These are phyloP conservation scores for Talaromyces proteolyticus DNA, from an alignment of 495 filamentous ascomycete species.

Conservation along the genomic window DNA sequence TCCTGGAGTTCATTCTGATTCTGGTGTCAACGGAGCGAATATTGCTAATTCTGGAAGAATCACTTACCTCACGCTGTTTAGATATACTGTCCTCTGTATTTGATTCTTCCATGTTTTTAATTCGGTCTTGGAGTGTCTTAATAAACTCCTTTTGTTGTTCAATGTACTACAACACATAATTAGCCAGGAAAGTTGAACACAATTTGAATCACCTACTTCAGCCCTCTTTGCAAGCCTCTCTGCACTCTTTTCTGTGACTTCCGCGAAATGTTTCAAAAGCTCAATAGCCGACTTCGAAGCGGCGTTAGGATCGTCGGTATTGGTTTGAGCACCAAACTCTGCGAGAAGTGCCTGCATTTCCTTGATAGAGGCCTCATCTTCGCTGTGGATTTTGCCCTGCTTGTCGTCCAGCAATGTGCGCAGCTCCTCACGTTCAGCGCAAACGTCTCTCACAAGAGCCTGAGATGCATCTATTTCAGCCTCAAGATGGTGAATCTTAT, in stretches of 20 bases:
- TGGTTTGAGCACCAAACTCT: constrained; percentile 30
- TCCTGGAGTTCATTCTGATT: constrained; percentile 53
- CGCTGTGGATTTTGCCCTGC: constrained; percentile 29
- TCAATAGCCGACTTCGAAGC: constrained; percentile 34
- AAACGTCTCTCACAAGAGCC: constrained; percentile 32
- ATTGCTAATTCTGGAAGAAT: too few species aligned
- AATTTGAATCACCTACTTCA: constrained; percentile 29
- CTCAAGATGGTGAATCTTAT: constrained; percentile 33
- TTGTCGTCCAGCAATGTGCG: constrained; percentile 35
- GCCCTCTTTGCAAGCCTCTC: constrained; percentile 41
- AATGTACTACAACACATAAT: constrained; percentile 41
- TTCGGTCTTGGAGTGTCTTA: constrained; percentile 50
- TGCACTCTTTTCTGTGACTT: constrained; percentile 38
- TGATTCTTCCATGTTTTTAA: constrained; percentile 45
- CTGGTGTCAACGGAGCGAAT: constrained; percentile 4
- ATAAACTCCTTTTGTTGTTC: constrained; percentile 55
- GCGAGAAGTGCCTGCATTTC: constrained; percentile 39
- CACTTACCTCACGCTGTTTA: constrained; percentile 46
- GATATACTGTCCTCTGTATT: constrained; percentile 35
- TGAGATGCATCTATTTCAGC: constrained; percentile 35
- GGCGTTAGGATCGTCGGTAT: constrained; percentile 23
- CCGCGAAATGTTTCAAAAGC: constrained; percentile 35
- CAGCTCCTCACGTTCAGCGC: constrained; percentile 36
- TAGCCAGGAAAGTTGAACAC: not conserved
- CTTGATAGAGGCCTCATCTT: constrained; percentile 35